These are phyloP conservation scores for Thraustotheca clavata DNA, from an alignment of 352 stramenopile genomes.

Conservation along the genomic window DNA sequence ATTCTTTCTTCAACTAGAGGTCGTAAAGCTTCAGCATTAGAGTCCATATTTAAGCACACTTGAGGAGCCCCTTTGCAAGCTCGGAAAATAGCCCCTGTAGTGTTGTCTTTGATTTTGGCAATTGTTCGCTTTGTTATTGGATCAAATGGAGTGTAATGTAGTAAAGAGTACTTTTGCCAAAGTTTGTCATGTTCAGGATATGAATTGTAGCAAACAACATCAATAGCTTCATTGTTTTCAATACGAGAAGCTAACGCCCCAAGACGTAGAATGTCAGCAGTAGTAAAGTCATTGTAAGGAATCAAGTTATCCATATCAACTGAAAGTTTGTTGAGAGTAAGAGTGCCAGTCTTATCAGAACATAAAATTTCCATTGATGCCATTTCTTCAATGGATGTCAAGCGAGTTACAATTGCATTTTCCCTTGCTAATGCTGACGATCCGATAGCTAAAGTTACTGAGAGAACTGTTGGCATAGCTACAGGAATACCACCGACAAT, in stretches of 20 bases:
- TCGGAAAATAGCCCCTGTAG: conserved; percentile 79
- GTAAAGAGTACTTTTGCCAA: conserved; percentile 61
- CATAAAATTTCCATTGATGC: conserved; percentile 90
- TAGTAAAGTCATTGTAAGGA: conserved; percentile 55
- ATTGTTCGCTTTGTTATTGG: conserved; percentile 88
- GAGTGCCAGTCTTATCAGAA: conserved; percentile 92
- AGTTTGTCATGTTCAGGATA: conserved; percentile 76
- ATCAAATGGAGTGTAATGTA: conserved; percentile 80
- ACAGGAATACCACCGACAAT: conserved; percentile 90
- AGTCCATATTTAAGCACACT: conserved; percentile 82
- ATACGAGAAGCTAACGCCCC: conserved; percentile 52
- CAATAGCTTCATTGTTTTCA: conserved; percentile 70
- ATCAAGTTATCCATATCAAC: conserved; percentile 85
- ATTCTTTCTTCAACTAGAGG: conserved; percentile 72
- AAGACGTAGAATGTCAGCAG: conserved; percentile 49
- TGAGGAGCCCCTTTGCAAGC: conserved; percentile 89
- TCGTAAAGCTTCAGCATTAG: conserved; percentile 43
- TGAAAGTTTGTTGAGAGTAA: conserved; percentile 95
- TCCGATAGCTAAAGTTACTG: conserved; percentile 87
- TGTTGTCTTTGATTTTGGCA: conserved; percentile 77
- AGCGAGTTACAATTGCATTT: conserved; percentile 88
- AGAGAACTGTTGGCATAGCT: conserved; percentile 90
- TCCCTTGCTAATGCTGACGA: conserved; percentile 83
- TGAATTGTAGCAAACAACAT: conserved; percentile 62
- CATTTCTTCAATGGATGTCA: conserved; percentile 91